Evolutionary conservation across 306 rosid species (phyloP).

Genomic region (Hippophae tibetana): DNA sequence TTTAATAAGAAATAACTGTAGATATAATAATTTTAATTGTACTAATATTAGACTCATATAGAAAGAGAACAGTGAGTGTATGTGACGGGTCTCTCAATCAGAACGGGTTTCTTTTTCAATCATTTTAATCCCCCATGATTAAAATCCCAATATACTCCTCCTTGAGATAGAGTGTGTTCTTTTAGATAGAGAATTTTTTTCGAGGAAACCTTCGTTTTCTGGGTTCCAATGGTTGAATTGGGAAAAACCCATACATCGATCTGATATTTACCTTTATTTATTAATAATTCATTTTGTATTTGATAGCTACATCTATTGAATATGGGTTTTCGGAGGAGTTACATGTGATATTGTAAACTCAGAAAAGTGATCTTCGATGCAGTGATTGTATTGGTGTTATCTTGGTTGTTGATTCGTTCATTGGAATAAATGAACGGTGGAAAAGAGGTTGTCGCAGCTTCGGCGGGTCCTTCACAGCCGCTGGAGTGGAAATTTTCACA

Average conservation of each 20-base stretch:
- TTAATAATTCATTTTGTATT: neutral
- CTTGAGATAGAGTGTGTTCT: conserved; percentile 41
- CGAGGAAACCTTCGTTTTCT: conserved; percentile 18
- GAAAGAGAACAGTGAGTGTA: conserved; percentile 13
- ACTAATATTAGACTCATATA: too few relatives aligned
- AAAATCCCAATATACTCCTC: conserved; percentile 51
- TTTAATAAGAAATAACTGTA: too few relatives aligned
- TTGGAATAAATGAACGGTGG: conserved; percentile 66
- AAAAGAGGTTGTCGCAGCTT: conserved; percentile 76
- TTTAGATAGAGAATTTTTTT: conserved; percentile 4
- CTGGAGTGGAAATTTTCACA: conserved; percentile 99
- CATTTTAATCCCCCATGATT: conserved; percentile 33
- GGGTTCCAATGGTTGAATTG: conserved; percentile 60
- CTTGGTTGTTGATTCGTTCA: conserved; percentile 36
- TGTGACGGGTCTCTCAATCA: conserved; percentile 35
- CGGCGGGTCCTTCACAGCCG: conserved; percentile 58
- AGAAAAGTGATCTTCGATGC: conserved; percentile 57
- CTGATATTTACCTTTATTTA: conserved; percentile 18
- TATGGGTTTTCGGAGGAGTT: conserved; percentile 34
- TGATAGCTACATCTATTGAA: conserved; percentile 6
- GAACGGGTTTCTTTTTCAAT: conserved; percentile 33
- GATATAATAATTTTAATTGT: too few relatives aligned
- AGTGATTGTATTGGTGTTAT: conserved; percentile 38
- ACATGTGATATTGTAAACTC: conserved; percentile 52
- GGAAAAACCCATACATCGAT: conserved; percentile 39